These are phyloP conservation scores for Ustilago vetiveriae DNA, from an alignment of 1,284 basidiomycete genomes.

Conservation along the genomic window DNA sequence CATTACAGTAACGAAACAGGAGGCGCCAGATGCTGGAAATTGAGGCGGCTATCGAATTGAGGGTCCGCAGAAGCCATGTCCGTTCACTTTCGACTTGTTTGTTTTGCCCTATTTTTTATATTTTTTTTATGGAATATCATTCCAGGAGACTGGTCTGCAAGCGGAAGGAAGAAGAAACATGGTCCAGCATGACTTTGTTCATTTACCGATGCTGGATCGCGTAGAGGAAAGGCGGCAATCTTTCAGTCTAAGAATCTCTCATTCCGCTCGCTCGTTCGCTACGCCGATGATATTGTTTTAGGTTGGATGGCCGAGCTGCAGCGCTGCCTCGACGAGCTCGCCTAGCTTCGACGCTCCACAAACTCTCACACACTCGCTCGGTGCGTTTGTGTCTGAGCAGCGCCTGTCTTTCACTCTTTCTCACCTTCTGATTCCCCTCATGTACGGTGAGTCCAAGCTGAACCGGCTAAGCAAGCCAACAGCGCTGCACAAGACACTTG, in stretches of 20 bases:
- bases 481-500: no score
- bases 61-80: not conserved
- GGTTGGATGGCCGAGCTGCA: not conserved
- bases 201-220: no score
- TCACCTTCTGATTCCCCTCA: no score
- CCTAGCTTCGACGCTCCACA: slow-evolving; percentile 4
- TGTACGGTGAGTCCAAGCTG: no score
- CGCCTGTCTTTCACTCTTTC: not conserved
- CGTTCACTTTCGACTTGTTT: not conserved
- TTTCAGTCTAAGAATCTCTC: not conserved
- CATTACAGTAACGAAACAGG: no score
- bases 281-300: not conserved
- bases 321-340: slow-evolving; percentile 1
- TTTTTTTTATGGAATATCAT: no score
- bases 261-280: not conserved
- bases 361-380: not conserved
- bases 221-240: no score
- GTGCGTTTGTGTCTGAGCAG: not conserved
- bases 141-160: not conserved
- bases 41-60: not conserved
- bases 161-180: no score
- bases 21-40: not conserved
- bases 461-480: no score
- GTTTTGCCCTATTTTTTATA: no score
- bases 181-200: no score